A percentile compares a stretch with the other conserved stretches of the same genome.
Evolutionary conservation across 371 early-diverging fungal genomes (phyloP).

Genomic region (Mucor saturninus): DNA sequence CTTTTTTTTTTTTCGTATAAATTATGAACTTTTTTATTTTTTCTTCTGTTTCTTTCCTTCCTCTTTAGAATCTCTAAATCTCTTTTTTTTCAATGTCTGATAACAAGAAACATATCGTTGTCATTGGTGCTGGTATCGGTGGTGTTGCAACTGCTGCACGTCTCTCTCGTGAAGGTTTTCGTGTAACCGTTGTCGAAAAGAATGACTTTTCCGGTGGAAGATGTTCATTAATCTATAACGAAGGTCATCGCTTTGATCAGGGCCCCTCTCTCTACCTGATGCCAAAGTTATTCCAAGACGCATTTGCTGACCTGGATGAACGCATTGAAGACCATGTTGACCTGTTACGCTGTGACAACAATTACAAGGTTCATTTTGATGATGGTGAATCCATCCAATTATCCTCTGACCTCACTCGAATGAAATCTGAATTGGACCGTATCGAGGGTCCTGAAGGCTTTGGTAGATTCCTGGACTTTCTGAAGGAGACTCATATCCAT

Average conservation of each 20-base stretch:
- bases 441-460: conserved; percentile 54
- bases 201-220: conserved; percentile 64
- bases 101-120: conserved; percentile 45
- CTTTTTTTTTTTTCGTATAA: too few relatives aligned
- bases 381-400: conserved; percentile 58
- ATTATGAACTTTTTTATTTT: too few relatives aligned
- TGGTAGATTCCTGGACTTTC: conserved; percentile 51
- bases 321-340: conserved; percentile 55
- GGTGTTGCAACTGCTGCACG: conserved; percentile 66
- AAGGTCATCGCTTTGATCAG: conserved; percentile 65
- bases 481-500: conserved; percentile 59
- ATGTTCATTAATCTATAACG: conserved; percentile 58
- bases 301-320: conserved; percentile 64
- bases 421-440: conserved; percentile 61
- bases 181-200: conserved; percentile 66
- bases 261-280: conserved; percentile 69
- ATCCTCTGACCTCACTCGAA: conserved; percentile 54
- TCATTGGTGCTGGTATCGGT: conserved; percentile 65
- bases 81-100: neutral
- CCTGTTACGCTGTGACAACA: conserved; percentile 61
- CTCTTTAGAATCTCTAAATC: conserved; percentile 4
- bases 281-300: conserved; percentile 62
- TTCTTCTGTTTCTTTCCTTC: neutral
- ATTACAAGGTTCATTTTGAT: conserved; percentile 65
- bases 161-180: conserved; percentile 57